phyloP scores from a whole-genome alignment of 1,284 basidiomycete genomes.

The Cutaneotrichosporon sp. region DNA sequence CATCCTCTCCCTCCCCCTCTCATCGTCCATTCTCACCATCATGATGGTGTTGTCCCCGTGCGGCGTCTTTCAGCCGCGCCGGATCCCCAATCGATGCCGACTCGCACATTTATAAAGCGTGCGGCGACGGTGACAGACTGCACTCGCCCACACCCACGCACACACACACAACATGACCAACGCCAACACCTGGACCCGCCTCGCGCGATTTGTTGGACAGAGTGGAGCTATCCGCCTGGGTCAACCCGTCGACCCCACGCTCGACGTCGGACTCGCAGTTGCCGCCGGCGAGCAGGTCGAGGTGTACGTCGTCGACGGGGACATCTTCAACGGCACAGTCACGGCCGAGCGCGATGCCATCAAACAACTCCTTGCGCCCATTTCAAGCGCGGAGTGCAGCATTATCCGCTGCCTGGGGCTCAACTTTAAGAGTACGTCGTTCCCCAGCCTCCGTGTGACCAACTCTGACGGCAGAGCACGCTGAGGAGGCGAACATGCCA shows the following conservation, averaged over 20 bases:
- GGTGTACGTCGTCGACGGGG: constrained; percentile 24
- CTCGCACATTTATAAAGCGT: too few relatives aligned
- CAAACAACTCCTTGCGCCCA: constrained; percentile 28
- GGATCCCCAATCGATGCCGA: too few relatives aligned
- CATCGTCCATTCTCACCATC: neutral
- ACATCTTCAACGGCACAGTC: constrained; percentile 15
- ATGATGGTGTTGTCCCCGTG: too few relatives aligned
- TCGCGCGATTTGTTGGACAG: constrained; percentile 40
- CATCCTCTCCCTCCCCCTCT: too few relatives aligned
- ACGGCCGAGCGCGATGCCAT: constrained; percentile 11
- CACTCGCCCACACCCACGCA: too few relatives aligned
- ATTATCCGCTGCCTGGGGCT: constrained; percentile 50
- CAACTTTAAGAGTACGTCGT: constrained; percentile 38
- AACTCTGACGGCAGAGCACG: constrained; percentile 34
- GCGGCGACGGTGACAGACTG: too few relatives aligned
- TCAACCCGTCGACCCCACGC: constrained; percentile 40
- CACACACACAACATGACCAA: constrained; percentile 13
- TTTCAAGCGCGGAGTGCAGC: constrained; percentile 39
- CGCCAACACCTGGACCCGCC: constrained; percentile 26
- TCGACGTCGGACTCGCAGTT: constrained; percentile 53
- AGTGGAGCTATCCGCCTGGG: constrained; percentile 29
- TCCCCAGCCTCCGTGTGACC: neutral
- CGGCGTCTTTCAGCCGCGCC: too few relatives aligned
- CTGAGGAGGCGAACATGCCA: constrained; percentile 30
- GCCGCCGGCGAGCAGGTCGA: constrained; percentile 24